These are phyloP conservation scores for Pisolithus thermaeus DNA, from an alignment of 1,284 basidiomycete genomes.

Conservation along the genomic window DNA sequence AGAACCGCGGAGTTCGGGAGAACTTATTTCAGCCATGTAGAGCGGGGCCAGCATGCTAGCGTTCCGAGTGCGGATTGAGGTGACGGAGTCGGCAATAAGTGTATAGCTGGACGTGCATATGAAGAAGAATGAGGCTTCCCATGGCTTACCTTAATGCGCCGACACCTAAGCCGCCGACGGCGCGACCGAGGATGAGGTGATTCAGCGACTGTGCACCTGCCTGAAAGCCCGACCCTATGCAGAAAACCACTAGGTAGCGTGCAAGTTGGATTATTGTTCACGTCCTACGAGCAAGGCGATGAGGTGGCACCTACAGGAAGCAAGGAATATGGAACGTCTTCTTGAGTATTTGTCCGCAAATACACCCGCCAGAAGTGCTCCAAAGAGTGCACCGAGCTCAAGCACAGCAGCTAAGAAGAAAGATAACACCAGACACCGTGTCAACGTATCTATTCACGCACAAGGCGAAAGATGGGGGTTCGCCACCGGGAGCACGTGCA, in stretches of 20 bases:
- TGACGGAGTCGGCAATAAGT: not conserved
- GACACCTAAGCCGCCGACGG: slow-evolving; percentile 73
- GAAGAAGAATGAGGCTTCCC: not conserved
- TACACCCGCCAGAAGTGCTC: slow-evolving; percentile 61
- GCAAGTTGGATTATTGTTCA: not conserved
- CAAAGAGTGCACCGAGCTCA: slow-evolving; percentile 70
- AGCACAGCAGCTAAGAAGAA: slow-evolving; percentile 58
- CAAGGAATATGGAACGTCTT: slow-evolving; percentile 57
- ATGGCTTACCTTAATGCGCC: slow-evolving; percentile 59
- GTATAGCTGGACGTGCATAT: not conserved
- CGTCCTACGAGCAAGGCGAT: not conserved
- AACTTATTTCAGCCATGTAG: slow-evolving; percentile 80
- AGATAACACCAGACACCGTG: not conserved
- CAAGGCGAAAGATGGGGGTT: not conserved
- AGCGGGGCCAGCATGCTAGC: slow-evolving; percentile 69
- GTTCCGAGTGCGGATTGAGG: not conserved
- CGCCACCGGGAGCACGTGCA: slow-evolving; percentile 7
- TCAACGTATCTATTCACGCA: not conserved
- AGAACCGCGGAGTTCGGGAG: slow-evolving; percentile 77
- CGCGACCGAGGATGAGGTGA: slow-evolving; percentile 61
- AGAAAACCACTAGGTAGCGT: slow-evolving; percentile 52
- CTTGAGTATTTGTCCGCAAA: slow-evolving; percentile 66
- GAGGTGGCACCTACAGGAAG: slow-evolving; percentile 47
- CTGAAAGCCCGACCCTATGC: slow-evolving; percentile 66
- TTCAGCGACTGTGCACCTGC: slow-evolving; percentile 49